These are phyloP conservation scores for Saposhnikovia divaricata DNA, from an alignment of 129 eudicot species.

Conservation along the genomic window DNA sequence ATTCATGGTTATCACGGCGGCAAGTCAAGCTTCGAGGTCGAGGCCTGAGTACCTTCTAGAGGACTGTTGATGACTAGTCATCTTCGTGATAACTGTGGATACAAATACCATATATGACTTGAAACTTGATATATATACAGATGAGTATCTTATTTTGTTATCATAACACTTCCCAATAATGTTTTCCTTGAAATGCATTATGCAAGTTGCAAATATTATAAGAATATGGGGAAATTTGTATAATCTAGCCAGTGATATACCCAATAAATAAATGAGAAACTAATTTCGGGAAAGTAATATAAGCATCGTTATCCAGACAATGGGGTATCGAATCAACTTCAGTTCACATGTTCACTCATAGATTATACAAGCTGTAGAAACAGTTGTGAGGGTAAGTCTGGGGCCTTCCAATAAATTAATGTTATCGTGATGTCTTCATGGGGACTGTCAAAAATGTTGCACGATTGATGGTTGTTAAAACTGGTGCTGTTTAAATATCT, in stretches of 20 bases:
- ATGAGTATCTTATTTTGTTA: not conserved
- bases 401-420: not conserved
- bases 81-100: not conserved
- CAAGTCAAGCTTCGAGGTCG: not conserved
- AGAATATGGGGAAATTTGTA: not conserved
- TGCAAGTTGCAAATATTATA: not conserved
- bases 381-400: not conserved
- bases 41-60: not conserved
- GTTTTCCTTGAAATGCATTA: not conserved
- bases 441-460: not conserved
- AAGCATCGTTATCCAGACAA: not conserved
- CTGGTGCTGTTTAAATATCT: not conserved
- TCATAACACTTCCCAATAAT: not conserved
- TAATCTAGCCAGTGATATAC: not conserved
- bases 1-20: too few species aligned
- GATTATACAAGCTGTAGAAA: not conserved
- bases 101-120: not conserved
- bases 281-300: not conserved
- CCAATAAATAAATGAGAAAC: not conserved
- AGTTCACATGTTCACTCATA: not conserved
- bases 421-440: not conserved
- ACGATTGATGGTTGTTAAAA: not conserved
- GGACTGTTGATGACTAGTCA: not conserved
- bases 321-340: not conserved
- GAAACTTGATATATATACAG: not conserved